Evolutionary conservation across 2,329 filamentous ascomycete genomes (phyloP).

Genomic region (Hypomyces perniciosus): DNA sequence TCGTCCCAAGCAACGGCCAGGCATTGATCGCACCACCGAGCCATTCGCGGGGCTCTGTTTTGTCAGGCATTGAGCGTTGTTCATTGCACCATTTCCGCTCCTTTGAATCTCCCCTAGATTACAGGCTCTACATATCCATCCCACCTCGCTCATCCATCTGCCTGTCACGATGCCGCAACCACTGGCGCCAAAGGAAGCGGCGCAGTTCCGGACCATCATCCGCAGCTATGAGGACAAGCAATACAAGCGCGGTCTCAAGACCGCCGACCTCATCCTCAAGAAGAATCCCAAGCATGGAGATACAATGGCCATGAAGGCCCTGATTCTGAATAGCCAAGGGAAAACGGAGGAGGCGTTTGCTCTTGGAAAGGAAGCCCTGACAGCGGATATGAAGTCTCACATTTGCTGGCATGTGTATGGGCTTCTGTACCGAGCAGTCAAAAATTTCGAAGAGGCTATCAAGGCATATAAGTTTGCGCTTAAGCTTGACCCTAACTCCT

Average conservation of each 20-base stretch:
- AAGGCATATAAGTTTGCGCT: slow-evolving; percentile 98
- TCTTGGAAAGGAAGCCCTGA: slow-evolving; percentile 85
- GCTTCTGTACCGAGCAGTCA: slow-evolving; percentile 82
- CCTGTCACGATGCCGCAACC: slow-evolving; percentile 58
- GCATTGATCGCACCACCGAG: neutral
- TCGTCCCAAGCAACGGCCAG: neutral
- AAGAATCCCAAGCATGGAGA: slow-evolving; percentile 96
- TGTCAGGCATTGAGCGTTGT: neutral
- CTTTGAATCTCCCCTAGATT: neutral
- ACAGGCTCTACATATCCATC: neutral
- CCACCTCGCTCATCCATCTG: neutral
- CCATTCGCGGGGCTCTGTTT: neutral
- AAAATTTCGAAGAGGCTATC: slow-evolving; percentile 98
- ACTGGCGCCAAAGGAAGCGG: slow-evolving; percentile 79
- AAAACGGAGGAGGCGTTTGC: slow-evolving; percentile 92
- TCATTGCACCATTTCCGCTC: neutral
- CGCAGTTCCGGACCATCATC: slow-evolving; percentile 91
- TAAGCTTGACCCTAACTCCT: slow-evolving; percentile 85
- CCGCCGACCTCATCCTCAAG: slow-evolving; percentile 90
- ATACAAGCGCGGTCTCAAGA: slow-evolving; percentile 91
- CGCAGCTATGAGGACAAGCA: slow-evolving; percentile 98
- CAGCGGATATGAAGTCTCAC: slow-evolving; percentile 97
- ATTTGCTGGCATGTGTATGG: slow-evolving; percentile 99
- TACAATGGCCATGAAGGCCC: slow-evolving; percentile 96
- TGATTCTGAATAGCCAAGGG: slow-evolving; percentile 89